Evolutionary conservation across 2,329 filamentous ascomycete genomes (phyloP), one percentile per base, ranked within the genome.

Genomic region (Microcera coccophila): DNA sequence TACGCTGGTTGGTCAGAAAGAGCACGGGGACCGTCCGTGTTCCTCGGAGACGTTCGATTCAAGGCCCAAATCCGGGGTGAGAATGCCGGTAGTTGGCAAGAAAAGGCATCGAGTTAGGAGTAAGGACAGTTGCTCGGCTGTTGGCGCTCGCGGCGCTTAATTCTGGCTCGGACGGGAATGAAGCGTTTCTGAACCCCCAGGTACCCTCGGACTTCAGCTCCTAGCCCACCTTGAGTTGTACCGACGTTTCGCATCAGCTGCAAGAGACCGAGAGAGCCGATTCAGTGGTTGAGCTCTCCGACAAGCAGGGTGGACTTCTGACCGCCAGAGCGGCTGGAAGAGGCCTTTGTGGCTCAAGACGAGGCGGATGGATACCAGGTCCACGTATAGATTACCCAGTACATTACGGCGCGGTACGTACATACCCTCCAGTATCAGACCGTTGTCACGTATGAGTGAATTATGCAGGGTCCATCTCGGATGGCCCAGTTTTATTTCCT

Each of bases 381-480:
- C n/a, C n/a, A n/a, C n/a, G n/a, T 12, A 26, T 26, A 12, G 22
- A 26, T 24, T 42, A 45, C 19, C 42, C 33, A 39, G 31, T 37
- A 33, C 31, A 33, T 32, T 38, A 45, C 40, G 42, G 43, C 45
- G 39, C 41, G 22, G 45, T 22, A 35, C 45, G 41, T 19, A 29
- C n/a, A n/a, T n/a, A n/a, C n/a, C n/a, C 41, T 42, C 28, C 41
- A 50, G 33, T 34, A 45, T 41, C 39, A 32, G 37, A 35, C 39
- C 22, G 21, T 24, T 36, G 38, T 24, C 49, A 52, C 55, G 53
- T 58, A 58, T 58, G 55, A 58, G 55, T 58, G 55, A 58, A 58
- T 58, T 58, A 50, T 35, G 33, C 33, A 35, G 33, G 33, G 33
- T 35, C 33, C 17, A 9, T 35, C 9, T 7, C 29, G 5, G 7